Percentiles rank a stretch among this genome's conserved stretches.
phyloP scores from a whole-genome alignment of 2,329 filamentous ascomycete genomes.

The Neopestalotiopsis sp. region DNA sequence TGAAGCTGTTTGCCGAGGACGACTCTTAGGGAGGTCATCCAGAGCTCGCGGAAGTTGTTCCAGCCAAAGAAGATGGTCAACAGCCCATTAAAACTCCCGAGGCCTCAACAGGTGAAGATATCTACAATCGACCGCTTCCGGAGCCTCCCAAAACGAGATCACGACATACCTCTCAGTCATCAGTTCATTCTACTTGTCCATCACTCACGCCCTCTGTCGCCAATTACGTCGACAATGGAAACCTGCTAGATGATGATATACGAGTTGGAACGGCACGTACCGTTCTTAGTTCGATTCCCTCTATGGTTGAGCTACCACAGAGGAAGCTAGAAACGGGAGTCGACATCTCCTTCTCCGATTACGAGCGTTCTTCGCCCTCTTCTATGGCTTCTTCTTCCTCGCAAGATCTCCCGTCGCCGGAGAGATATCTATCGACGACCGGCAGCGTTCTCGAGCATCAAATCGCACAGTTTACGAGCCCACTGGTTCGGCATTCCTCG shows the following conservation, averaged over 20 bases:
- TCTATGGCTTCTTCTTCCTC: constrained; percentile 31
- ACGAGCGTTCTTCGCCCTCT: constrained; percentile 33
- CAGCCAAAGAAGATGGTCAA: background rate
- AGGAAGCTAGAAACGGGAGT: constrained; percentile 24
- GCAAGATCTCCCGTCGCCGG: constrained; percentile 31
- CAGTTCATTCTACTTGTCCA: constrained; percentile 35
- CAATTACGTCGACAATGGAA: constrained; percentile 38
- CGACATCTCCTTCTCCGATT: constrained; percentile 35
- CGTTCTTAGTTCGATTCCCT: constrained; percentile 32
- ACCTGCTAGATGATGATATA: constrained; percentile 38
- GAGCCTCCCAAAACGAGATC: constrained; percentile 31
- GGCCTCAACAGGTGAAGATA: constrained; percentile 16
- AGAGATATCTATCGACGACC: constrained; percentile 36
- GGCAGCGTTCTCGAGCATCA: constrained; percentile 37
- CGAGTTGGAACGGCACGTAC: constrained; percentile 33
- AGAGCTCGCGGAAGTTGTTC: constrained; percentile 20
- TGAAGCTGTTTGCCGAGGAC: constrained; percentile 14
- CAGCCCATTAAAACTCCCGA: constrained; percentile 15
- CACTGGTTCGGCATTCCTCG: constrained; percentile 26
- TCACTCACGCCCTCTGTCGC: constrained; percentile 39
- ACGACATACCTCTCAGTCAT: constrained; percentile 33
- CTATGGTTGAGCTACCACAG: constrained; percentile 34
- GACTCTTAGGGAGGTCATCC: constrained; percentile 27
- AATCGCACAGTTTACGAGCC: constrained; percentile 34
- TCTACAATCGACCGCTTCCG: constrained; percentile 34